Evolutionary conservation across 179 eudicot genomes (phyloP), one percentile per base, ranked within the genome.

Genomic region (Beta macrorhiza): DNA sequence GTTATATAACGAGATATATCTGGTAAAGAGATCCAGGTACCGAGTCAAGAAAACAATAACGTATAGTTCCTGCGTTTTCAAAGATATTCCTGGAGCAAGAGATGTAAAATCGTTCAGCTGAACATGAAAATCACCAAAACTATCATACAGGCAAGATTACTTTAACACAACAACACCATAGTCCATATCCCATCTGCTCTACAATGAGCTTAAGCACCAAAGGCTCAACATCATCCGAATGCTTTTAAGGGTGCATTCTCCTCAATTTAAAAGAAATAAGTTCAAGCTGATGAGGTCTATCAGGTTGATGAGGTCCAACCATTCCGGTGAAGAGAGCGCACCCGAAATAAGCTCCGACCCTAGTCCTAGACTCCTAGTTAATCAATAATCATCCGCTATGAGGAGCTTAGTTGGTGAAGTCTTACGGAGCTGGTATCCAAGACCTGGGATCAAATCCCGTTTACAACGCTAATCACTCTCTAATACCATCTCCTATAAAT

Each of bases 31-130:
- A 87, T 94, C 97, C 86, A 94, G 82, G 86, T 94, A 94, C 57
- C 97, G 95, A 32, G 96, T 80, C 84, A 90, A 53, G 75, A 93
- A 93, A 71, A 94, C 91, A 49, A 93, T 72, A 14, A 92, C 92
- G 76, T 90, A 94, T 80, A 94, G 62, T 87, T 93, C 97, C 87
- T 94, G 98, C 29, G 97, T 94, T 92, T 94, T 94, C 85, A 92
- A 85, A 72, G 98, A 94, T 76, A 94, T 90, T 80, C 98, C 97
- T 94, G 89, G 62, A 86, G 74, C 88, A 90, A 83, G 77, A 77
- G 10, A 22, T 17, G 19, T 59, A 42, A 68, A 0, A 67, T 22
- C 16, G 5, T 74, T 78, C 81, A 78, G 57, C 37, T 15, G 8
- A 51, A 49, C 42, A 1, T 7, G 37, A 76, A 49, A 52, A 11